phyloP scores from a whole-genome alignment of 345 rosid species.

The Heritiera fomes region DNA sequence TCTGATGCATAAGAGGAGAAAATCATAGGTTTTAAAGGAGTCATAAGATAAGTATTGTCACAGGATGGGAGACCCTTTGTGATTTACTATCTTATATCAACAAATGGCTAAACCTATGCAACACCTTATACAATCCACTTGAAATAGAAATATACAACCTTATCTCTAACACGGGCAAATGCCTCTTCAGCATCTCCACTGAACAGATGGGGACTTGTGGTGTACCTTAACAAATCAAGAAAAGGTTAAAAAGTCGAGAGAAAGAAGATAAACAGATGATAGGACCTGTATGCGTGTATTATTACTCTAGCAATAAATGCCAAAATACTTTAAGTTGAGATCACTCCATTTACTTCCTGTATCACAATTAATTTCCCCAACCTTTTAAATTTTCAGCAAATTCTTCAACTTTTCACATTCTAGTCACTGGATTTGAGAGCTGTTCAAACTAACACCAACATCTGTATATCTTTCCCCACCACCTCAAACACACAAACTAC shows the following conservation, averaged over 20 bases:
- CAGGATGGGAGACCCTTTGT: neutral
- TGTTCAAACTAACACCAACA: neutral
- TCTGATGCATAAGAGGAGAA: neutral
- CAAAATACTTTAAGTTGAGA: neutral
- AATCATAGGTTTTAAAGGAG: neutral
- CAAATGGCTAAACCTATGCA: neutral
- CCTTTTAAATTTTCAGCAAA: neutral
- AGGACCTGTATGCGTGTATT: constrained; percentile 7
- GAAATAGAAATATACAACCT: constrained; percentile 51
- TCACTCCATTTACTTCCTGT: neutral
- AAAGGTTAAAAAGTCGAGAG: neutral
- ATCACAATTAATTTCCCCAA: neutral
- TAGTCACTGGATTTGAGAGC: neutral
- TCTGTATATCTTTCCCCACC: neutral
- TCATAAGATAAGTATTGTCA: neutral
- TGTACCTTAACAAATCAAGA: constrained; percentile 56
- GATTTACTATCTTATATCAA: neutral
- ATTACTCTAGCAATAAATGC: neutral
- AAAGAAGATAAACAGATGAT: neutral
- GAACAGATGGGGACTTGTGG: constrained; percentile 96
- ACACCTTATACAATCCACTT: neutral
- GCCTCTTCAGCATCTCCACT: constrained; percentile 55
- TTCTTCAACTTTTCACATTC: too few relatives aligned
- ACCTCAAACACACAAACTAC: neutral
- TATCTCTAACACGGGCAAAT: constrained; percentile 49